Percentiles rank a stretch among this genome's conserved stretches.
These are phyloP conservation scores for Trichoderma brevicompactum DNA, from an alignment of 2,329 filamentous ascomycete species.

Conservation along the genomic window DNA sequence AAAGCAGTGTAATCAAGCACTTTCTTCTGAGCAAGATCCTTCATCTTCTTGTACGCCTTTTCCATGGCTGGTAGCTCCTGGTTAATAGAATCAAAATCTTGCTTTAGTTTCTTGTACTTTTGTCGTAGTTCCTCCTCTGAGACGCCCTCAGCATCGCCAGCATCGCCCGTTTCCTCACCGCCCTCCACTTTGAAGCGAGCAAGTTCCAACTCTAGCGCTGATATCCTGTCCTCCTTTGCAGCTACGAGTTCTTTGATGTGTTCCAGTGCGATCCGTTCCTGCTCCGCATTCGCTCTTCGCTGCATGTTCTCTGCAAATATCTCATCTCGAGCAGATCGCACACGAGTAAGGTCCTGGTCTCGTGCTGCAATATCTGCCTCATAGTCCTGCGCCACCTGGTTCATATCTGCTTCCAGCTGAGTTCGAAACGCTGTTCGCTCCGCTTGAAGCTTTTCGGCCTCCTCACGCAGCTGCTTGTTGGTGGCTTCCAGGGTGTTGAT, in stretches of 20 bases:
- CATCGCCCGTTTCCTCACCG: constrained; percentile 51
- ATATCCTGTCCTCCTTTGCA: constrained; percentile 79
- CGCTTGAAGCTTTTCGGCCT: constrained; percentile 80
- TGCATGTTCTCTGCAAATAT: constrained; percentile 79
- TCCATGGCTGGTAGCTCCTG: constrained; percentile 89
- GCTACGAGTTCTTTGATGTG: constrained; percentile 80
- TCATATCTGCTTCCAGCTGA: constrained; percentile 80
- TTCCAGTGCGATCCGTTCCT: constrained; percentile 69
- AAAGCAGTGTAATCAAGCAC: constrained; percentile 74
- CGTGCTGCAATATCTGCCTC: constrained; percentile 80
- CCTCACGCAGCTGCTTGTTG: constrained; percentile 82
- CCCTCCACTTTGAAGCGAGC: constrained; percentile 65
- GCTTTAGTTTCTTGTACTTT: constrained; percentile 75
- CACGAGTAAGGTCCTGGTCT: constrained; percentile 83
- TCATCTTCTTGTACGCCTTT: constrained; percentile 86
- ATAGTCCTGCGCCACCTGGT: constrained; percentile 72
- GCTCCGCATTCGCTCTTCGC: constrained; percentile 77
- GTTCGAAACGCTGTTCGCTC: constrained; percentile 83
- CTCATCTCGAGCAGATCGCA: constrained; percentile 84
- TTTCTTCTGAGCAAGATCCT: constrained; percentile 83
- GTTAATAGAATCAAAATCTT: constrained; percentile 81
- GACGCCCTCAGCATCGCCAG: constrained; percentile 59
- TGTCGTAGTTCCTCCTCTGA: constrained; percentile 71
- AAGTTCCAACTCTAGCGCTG: constrained; percentile 80
- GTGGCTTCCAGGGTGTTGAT: constrained; percentile 90